Base-by-base conservation (phyloP, 164 flowering plant species). In the Litsea cubeba region DNA sequence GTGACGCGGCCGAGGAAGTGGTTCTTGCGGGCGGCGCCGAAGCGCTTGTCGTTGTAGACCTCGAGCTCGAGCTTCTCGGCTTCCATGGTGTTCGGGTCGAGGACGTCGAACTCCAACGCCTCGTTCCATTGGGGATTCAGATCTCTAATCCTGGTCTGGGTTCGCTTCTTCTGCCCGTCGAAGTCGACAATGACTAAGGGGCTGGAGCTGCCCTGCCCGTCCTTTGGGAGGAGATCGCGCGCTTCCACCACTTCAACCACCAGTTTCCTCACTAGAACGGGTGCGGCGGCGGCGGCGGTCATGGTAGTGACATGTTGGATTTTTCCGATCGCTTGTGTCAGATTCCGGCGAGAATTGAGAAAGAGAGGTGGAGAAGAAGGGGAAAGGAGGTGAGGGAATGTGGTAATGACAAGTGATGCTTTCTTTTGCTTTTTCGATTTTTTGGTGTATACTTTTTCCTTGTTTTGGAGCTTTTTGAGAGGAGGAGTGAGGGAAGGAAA, bases 191-290 rank as follows among this genome's bases (percentile, higher is more conserved):
- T 78, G 23, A 91, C 97, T 72, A 90, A 95, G 0, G 98, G 86
- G 78, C 97, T 92, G 2, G 98, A 92, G 86, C 95, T 93, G 1
- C 99, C 99, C 76, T 88, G 91, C 1, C 99, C 98, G 73, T 95
- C 99, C 71, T 95, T 95, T 5, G 99, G 99, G 50, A 93, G 87
- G 10, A 95, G 86, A 71, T 92, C 88, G 8, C 93, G 85, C 1
- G 94, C 97, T 14, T 92, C 94, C 18, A 84, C 72, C 0, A 95
- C 90, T 62, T 95, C 99, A 0, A 95, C 95, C 4, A 85, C 58
- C 3, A 95, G 87, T 75, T 84, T 93, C 22, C 97, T 84, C 3
- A 82, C 71, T 4, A 81, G 78, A 18, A 77, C 50, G 74, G 72
- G 4, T 49, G 74, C 7, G 73, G 76, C 3, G 62, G 51, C 28